Evolutionary conservation across 768 basidiomycete genomes (phyloP).

Genomic region (Epithele typhae): DNA sequence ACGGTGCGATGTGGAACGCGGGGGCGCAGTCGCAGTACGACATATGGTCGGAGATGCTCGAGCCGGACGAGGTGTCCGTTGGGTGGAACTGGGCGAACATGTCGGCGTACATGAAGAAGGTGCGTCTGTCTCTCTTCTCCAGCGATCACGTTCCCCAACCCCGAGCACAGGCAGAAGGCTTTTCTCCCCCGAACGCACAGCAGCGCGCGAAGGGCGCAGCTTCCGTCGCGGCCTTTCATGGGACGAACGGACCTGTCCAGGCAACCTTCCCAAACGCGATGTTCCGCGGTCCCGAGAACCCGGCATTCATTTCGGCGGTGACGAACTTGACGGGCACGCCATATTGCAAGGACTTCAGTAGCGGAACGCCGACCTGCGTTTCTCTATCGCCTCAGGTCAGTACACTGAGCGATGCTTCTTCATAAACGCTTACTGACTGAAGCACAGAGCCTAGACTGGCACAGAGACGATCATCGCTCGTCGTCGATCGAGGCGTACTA

Average conservation of each 20-base stretch:
- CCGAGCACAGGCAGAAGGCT: conserved; percentile 37
- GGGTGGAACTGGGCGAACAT: conserved; percentile 22
- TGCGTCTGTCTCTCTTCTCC: no score
- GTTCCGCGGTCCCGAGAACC: conserved; percentile 34
- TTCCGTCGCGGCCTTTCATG: conserved; percentile 42
- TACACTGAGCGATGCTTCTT: background rate
- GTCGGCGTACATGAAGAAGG: conserved; percentile 20
- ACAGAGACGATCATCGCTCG: conserved; percentile 38
- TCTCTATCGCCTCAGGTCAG: conserved; percentile 49
- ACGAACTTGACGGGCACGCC: conserved; percentile 43
- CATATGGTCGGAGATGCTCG: conserved; percentile 15
- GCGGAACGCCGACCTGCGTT: conserved; percentile 52
- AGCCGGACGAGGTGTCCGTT: background rate
- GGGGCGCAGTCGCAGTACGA: conserved; percentile 1
- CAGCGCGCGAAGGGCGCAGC: conserved; percentile 44
- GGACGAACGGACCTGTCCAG: conserved; percentile 48
- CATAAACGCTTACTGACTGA: background rate
- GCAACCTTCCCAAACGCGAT: conserved; percentile 47
- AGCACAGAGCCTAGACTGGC: conserved; percentile 32
- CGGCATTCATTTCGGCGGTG: conserved; percentile 47
- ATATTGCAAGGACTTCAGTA: conserved; percentile 47
- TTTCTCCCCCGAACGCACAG: conserved; percentile 42
- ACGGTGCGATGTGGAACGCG: background rate
- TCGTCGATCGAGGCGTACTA: conserved; percentile 53
- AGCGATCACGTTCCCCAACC: no score